Evolutionary conservation across 495 filamentous ascomycete genomes (phyloP), one percentile per base, ranked within the genome.

Genomic region (Podospora comata): DNA sequence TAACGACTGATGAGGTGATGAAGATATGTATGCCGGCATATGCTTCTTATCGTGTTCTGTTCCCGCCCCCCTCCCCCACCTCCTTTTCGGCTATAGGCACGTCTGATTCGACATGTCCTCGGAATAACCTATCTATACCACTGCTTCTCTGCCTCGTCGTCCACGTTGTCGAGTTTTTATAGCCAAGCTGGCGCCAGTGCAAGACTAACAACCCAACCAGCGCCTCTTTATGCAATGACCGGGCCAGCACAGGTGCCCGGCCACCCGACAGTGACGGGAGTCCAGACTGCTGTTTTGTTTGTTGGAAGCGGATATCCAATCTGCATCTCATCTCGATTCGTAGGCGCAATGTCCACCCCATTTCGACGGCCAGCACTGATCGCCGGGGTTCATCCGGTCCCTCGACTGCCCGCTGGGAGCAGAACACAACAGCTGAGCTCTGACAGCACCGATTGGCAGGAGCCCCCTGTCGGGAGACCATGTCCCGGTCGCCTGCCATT

Each of bases 401-500:
- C 7, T 11, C 39, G 39, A 48, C 39, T 48, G 39, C 5, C 39
- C 39, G 39, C 39, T 13, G 39, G 9, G 39, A 11, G 9, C 39
- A 48, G 39, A 20, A 26, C 7, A 4, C 55, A 58, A 58, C 55
- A 58, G 55, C 55, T 20, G 5, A 61, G 18, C 19, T n/a, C 44
- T 61, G 65, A 44, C 55, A 44, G 16, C 56, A 28, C 60, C 54
- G 68, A 65, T 67, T 70, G 69, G 69, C 32, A 44, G 18, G 7
- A 19, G n/a, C 4, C 30, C 61, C 28, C 34, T 55, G 27, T 34
- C 53, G 28, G 61, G 61, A 15, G 4, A 62, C 48, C 13, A 20
- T 26, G 60, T 54, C 61, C 70, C 67, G 26, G 56, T 27, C 3
- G 27, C 58, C 5, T n/a, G 53, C 44, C 28, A 72, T 71, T 76